Evolutionary conservation across 2,329 filamentous ascomycete genomes (phyloP).

Genomic region (Plenodomus biglobosus): DNA sequence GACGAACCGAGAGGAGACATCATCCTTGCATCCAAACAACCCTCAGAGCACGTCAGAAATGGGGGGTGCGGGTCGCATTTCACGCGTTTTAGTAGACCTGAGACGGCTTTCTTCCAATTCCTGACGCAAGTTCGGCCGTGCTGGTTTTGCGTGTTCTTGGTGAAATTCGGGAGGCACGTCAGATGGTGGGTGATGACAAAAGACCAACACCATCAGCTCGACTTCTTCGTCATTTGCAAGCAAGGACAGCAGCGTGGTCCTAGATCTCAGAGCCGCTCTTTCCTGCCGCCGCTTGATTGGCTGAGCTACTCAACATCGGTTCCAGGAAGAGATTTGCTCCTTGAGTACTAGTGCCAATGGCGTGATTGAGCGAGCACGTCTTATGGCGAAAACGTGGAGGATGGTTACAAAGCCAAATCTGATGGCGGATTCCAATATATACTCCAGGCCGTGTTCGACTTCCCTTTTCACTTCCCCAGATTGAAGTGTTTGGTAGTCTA

Average conservation of each 20-base stretch:
- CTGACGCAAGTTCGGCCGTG: background rate
- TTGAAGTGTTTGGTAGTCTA: constrained; percentile 24
- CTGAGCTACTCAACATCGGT: constrained; percentile 22
- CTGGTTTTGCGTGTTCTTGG: background rate
- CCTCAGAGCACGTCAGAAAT: background rate
- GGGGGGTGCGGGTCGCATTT: background rate
- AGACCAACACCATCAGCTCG: constrained; percentile 11
- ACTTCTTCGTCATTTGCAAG: constrained; percentile 13
- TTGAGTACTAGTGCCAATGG: constrained; percentile 38
- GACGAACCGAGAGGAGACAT: background rate
- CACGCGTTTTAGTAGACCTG: background rate
- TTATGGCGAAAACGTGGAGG: constrained; percentile 31
- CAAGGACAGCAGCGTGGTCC: constrained; percentile 11
- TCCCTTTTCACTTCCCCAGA: constrained; percentile 22
- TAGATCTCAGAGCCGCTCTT: constrained; percentile 2
- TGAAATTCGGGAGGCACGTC: background rate
- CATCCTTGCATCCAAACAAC: background rate
- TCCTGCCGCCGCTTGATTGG: constrained; percentile 24
- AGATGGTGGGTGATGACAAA: constrained; percentile 22
- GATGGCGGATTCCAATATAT: constrained; percentile 36
- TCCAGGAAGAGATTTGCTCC: constrained; percentile 24
- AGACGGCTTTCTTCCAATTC: background rate
- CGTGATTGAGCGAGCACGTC: constrained; percentile 37
- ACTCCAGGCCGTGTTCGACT: constrained; percentile 19
- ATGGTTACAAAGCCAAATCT: constrained; percentile 32